Conservation (phyloP, 2,329 filamentous ascomycete genomes). For the Gaeumannomyces sp. region DNA sequence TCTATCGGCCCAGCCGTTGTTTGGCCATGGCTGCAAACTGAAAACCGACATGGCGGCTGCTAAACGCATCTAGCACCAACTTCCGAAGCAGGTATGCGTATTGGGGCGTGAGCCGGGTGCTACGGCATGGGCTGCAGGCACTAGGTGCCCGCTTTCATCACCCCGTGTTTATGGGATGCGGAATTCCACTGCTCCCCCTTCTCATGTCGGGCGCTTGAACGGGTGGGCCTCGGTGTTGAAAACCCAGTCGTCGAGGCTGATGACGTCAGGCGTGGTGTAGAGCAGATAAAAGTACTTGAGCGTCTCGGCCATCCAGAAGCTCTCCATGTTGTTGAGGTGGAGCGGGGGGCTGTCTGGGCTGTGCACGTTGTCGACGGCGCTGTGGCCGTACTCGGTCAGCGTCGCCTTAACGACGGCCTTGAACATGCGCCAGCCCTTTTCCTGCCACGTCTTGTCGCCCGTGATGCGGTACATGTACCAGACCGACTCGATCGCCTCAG, state of each 20-base stretch:
- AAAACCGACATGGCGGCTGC: too few species aligned
- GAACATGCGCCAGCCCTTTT: slow-evolving; percentile 86
- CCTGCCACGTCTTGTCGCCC: slow-evolving; percentile 66
- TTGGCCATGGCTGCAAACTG: too few species aligned
- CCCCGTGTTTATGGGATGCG: too few species aligned
- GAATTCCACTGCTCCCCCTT: too few species aligned
- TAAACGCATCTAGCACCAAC: too few species aligned
- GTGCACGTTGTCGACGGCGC: slow-evolving; percentile 61
- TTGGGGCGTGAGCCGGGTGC: too few species aligned
- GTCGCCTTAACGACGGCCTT: slow-evolving; percentile 62
- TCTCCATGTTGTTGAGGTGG: slow-evolving; percentile 66
- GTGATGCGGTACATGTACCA: slow-evolving; percentile 91
- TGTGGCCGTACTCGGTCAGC: slow-evolving; percentile 59
- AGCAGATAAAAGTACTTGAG: slow-evolving; percentile 89
- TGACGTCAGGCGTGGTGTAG: slow-evolving; percentile 60
- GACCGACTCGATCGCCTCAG: slow-evolving; percentile 81
- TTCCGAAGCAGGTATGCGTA: too few species aligned
- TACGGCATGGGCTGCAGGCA: too few species aligned
- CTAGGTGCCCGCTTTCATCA: too few species aligned
- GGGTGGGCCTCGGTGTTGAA: slow-evolving; percentile 60
- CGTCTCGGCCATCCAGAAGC: slow-evolving; percentile 87
- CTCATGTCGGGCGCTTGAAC: slow-evolving; percentile 39
- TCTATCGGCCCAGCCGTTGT: too few species aligned
- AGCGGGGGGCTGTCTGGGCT: slow-evolving; percentile 23
- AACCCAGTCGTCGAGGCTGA: slow-evolving; percentile 64